Evolutionary conservation across 352 stramenopile species (phyloP).

Genomic region (Albugo candida): DNA sequence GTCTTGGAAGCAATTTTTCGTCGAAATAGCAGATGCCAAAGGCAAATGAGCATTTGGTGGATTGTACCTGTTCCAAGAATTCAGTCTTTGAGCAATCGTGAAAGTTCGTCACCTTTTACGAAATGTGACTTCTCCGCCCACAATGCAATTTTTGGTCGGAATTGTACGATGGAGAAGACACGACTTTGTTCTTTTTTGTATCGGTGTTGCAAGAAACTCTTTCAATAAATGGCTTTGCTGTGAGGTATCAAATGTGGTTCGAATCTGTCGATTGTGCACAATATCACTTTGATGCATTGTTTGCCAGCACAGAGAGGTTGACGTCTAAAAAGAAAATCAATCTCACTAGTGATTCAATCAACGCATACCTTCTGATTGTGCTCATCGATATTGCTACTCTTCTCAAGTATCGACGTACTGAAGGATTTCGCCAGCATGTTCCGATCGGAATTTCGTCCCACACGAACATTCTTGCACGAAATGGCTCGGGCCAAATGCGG

Average conservation of each 20-base stretch:
- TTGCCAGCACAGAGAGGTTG: not conserved
- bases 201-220: constrained; percentile 31
- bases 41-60: constrained; percentile 19
- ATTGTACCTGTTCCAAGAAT: constrained; percentile 10
- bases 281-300: not conserved
- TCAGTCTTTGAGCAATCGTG: not conserved
- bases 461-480: not conserved
- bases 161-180: constrained; percentile 60
- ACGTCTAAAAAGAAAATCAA: not conserved
- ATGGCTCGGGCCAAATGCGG: not conserved
- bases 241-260: constrained; percentile 53
- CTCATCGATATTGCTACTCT: not conserved
- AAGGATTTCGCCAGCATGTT: not conserved
- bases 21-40: constrained; percentile 25
- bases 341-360: not conserved
- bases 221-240: constrained; percentile 67
- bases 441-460: not conserved
- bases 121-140: constrained; percentile 69
- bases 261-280: constrained; percentile 39
- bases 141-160: constrained; percentile 35
- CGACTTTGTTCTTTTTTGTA: constrained; percentile 31
- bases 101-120: constrained; percentile 30
- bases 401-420: not conserved
- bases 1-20: constrained; percentile 26
- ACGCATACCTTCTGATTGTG: not conserved